These are phyloP conservation scores for Cyberlindnera maritima DNA, from an alignment of 805 yeast species.

Conservation along the genomic window DNA sequence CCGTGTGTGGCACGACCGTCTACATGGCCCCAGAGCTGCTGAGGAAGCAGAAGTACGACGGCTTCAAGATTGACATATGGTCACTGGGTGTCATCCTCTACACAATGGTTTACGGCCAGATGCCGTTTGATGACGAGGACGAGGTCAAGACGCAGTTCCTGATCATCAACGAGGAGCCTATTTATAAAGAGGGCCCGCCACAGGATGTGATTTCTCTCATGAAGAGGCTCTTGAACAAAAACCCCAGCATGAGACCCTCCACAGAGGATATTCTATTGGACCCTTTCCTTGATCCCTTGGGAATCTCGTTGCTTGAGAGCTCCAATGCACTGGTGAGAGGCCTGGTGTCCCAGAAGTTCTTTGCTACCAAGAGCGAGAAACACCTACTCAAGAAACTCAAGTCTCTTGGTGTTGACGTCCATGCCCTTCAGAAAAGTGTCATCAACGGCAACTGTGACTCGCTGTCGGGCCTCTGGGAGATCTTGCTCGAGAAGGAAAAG, in stretches of 20 bases:
- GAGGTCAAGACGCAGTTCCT: slow-evolving; percentile 56
- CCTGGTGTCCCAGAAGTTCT: slow-evolving; percentile 40
- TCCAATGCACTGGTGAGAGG: slow-evolving; percentile 36
- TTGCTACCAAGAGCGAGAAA: slow-evolving; percentile 61
- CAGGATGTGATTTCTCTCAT: slow-evolving; percentile 51
- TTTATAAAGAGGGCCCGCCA: slow-evolving; percentile 45
- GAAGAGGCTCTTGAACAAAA: slow-evolving; percentile 56
- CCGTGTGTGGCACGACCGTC: slow-evolving; percentile 91
- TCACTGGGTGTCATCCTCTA: slow-evolving; percentile 85
- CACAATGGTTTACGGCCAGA: slow-evolving; percentile 77
- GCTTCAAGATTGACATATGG: slow-evolving; percentile 86
- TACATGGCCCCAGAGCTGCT: slow-evolving; percentile 97
- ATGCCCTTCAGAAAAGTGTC: slow-evolving; percentile 56
- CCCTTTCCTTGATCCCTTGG: slow-evolving; percentile 48
- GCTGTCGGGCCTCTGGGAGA: slow-evolving; percentile 71
- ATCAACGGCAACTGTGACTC: slow-evolving; percentile 62
- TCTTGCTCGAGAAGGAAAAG: slow-evolving; percentile 50
- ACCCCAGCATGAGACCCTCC: slow-evolving; percentile 61
- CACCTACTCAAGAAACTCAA: slow-evolving; percentile 56
- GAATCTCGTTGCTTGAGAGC: slow-evolving; percentile 38
- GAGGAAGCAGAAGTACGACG: slow-evolving; percentile 65
- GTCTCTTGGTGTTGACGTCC: slow-evolving; percentile 62
- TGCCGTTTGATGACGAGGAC: slow-evolving; percentile 90
- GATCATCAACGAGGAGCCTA: slow-evolving; percentile 67
- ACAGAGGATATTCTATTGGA: slow-evolving; percentile 48